These are phyloP conservation scores for Groenewaldozyma tartarivorans DNA, from an alignment of 805 yeast species.

Conservation along the genomic window DNA sequence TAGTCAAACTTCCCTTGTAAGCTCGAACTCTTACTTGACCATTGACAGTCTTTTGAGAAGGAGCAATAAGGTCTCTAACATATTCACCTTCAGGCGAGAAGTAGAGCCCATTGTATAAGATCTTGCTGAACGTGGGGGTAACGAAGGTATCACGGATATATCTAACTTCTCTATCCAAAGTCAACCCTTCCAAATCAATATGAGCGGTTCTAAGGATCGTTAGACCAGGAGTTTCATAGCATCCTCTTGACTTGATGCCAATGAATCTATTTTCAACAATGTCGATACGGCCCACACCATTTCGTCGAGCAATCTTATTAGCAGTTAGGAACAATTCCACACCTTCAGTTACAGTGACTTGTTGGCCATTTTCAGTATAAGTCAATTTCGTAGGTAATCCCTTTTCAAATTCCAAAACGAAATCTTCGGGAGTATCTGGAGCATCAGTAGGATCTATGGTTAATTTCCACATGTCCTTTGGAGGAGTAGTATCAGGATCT, in stretches of 20 bases:
- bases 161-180: conserved; percentile 95
- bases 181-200: conserved; percentile 93
- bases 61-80: conserved; percentile 67
- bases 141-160: conserved; percentile 94
- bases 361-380: conserved; percentile 42
- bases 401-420: conserved; percentile 68
- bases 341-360: conserved; percentile 57
- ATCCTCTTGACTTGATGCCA: conserved; percentile 97
- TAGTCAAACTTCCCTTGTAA: conserved; percentile 79
- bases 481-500: conserved; percentile 98
- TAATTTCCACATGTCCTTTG: conserved; percentile 99
- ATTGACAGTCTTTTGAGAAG: conserved; percentile 91
- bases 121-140: conserved; percentile 80
- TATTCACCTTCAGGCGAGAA: conserved; percentile 98
- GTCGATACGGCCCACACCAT: conserved; percentile 99
- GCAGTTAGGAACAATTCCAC: conserved; percentile 89
- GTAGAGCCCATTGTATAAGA: conserved; percentile 94
- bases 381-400: conserved; percentile 83
- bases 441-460: conserved; percentile 95
- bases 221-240: conserved; percentile 98
- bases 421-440: conserved; percentile 85
- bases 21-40: conserved; percentile 91
- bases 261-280: conserved; percentile 98
- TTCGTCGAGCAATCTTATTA: conserved; percentile 93
- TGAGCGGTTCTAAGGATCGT: conserved; percentile 90